Evolutionary conservation across 306 rosid species (phyloP).

Genomic region (Morella rubra): DNA sequence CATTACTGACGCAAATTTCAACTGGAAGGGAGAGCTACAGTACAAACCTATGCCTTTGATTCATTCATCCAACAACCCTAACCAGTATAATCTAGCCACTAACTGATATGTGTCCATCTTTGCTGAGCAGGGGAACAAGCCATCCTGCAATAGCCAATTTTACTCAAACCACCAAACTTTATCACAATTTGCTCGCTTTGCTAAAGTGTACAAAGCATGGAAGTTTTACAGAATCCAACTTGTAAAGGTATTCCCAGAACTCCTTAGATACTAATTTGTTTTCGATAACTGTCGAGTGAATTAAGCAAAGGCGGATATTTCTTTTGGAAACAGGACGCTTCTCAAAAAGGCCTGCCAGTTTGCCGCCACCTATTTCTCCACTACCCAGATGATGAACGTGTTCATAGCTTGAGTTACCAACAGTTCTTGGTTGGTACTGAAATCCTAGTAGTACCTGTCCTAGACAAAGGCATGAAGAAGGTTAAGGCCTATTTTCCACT

Average conservation of each 20-base stretch:
- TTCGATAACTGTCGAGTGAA: conserved; percentile 8
- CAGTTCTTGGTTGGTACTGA: conserved; percentile 86
- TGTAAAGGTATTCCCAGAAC: conserved; percentile 58
- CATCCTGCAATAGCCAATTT: conserved; percentile 87
- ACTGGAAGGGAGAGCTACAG: background rate
- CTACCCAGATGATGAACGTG: conserved; percentile 76
- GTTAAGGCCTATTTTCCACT: conserved; percentile 80
- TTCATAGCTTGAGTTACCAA: conserved; percentile 63
- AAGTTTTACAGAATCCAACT: conserved; percentile 85
- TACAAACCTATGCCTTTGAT: background rate
- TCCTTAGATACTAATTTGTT: conserved; percentile 4
- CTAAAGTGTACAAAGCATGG: conserved; percentile 83
- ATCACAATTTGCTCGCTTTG: conserved; percentile 78
- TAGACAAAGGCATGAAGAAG: conserved; percentile 73
- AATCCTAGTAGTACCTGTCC: conserved; percentile 82
- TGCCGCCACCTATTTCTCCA: conserved; percentile 91
- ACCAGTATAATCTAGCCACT: background rate
- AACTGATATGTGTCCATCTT: conserved; percentile 23
- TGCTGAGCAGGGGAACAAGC: conserved; percentile 80
- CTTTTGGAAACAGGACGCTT: conserved; percentile 65
- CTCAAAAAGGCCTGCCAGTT: conserved; percentile 76
- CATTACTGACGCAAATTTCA: background rate
- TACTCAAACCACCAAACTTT: conserved; percentile 73
- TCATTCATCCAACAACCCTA: conserved; percentile 1
- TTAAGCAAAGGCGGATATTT: background rate